Evolutionary conservation across 2,329 filamentous ascomycete species (phyloP).

Genomic region (Penicillium sp.): DNA sequence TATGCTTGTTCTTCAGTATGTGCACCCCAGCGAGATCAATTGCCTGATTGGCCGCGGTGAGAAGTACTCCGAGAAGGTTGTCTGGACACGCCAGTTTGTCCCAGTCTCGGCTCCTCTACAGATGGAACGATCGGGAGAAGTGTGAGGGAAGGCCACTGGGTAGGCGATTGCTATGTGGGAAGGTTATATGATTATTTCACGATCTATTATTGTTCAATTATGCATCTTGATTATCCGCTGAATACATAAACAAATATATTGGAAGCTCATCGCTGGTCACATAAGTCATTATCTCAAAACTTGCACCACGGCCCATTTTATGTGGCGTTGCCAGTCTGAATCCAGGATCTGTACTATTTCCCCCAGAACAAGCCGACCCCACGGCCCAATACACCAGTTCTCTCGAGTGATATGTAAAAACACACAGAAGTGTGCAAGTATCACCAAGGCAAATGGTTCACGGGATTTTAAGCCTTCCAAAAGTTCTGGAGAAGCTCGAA

Average conservation of each 20-base stretch:
- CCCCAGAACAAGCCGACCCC: slow-evolving; percentile 22
- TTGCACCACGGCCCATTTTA: slow-evolving; percentile 24
- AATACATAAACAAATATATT: background rate
- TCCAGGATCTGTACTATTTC: slow-evolving; percentile 22
- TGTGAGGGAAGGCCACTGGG: background rate
- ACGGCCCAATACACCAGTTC: slow-evolving; percentile 26
- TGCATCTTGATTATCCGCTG: background rate
- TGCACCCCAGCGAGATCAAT: slow-evolving; percentile 32
- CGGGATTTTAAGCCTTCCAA: slow-evolving; percentile 17
- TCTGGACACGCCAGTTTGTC: slow-evolving; percentile 21
- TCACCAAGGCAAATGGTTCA: slow-evolving; percentile 25
- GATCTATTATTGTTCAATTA: background rate
- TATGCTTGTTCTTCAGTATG: slow-evolving; percentile 29
- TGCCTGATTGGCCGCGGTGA: slow-evolving; percentile 29
- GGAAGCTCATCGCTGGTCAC: background rate
- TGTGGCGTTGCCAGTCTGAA: slow-evolving; percentile 22
- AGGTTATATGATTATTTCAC: background rate
- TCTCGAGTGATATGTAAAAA: slow-evolving; percentile 23
- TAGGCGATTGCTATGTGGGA: background rate
- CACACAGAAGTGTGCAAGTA: slow-evolving; percentile 30
- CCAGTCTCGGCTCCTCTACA: slow-evolving; percentile 10
- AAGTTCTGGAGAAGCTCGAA: slow-evolving; percentile 17
- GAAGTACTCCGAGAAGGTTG: slow-evolving; percentile 20
- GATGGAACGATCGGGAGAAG: background rate
- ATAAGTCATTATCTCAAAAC: slow-evolving; percentile 6